phyloP scores from a whole-genome alignment of 208 protist genomes.

The Wallacemonas collosoma region DNA sequence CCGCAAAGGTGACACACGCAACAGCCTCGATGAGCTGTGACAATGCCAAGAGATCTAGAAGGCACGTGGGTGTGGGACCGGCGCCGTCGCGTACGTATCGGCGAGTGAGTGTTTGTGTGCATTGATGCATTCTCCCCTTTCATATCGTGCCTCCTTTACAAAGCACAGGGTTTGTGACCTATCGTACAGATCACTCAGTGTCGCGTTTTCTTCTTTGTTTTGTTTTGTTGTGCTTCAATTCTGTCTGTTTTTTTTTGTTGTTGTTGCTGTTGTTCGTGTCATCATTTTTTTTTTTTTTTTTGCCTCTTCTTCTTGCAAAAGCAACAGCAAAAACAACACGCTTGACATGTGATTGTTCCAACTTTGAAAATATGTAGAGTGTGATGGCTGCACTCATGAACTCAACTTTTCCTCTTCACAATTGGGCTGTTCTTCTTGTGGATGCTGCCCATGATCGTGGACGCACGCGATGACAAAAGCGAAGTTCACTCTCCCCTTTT shows the following conservation, averaged over 20 bases:
- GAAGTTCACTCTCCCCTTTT: no score
- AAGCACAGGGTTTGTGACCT: no score
- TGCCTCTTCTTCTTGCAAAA: not conserved
- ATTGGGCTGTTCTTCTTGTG: not conserved
- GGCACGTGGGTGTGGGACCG: no score
- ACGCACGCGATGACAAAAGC: no score
- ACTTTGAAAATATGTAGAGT: not conserved
- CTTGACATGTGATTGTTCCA: not conserved
- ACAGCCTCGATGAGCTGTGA: conserved; percentile 20
- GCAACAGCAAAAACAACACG: not conserved
- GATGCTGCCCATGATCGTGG: no score
- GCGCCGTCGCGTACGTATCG: no score
- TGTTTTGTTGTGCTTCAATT: conserved; percentile 12
- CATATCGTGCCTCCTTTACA: no score
- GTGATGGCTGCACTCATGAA: not conserved
- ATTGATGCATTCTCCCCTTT: no score
- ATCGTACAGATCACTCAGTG: not conserved
- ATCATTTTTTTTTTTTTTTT: conserved; percentile 12
- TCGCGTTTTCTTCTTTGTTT: conserved; percentile 11
- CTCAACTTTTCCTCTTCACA: not conserved
- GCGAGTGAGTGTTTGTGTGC: no score
- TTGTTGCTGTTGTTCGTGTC: not conserved
- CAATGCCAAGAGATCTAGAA: not conserved
- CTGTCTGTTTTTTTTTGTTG: conserved; percentile 4
- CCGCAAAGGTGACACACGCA: conserved; percentile 12